phyloP scores from a whole-genome alignment of 1,139 yeast genomes.

The Blastobotrys serpentis region DNA sequence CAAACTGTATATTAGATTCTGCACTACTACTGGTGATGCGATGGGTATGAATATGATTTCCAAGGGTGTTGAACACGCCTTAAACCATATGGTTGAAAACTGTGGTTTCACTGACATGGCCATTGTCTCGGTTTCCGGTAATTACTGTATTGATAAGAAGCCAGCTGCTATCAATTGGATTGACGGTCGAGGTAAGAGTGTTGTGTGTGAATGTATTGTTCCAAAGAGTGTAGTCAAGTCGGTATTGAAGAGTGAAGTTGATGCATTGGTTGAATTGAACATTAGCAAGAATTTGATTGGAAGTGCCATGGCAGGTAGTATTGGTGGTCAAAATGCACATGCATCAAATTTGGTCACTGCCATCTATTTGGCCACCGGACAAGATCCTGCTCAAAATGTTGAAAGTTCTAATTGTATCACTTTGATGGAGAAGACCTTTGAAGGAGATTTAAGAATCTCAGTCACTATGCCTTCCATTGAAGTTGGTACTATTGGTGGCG shows the following conservation, averaged over 20 bases:
- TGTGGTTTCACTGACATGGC: slow-evolving; percentile 95
- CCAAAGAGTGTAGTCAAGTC: slow-evolving; percentile 77
- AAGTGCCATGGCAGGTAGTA: slow-evolving; percentile 97
- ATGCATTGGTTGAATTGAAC: slow-evolving; percentile 87
- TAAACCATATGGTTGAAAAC: slow-evolving; percentile 80
- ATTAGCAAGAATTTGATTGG: slow-evolving; percentile 88
- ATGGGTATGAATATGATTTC: slow-evolving; percentile 99
- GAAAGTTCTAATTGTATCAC: slow-evolving; percentile 98
- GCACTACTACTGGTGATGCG: slow-evolving; percentile 98
- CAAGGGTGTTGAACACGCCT: slow-evolving; percentile 89
- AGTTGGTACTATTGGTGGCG: slow-evolving; percentile 99
- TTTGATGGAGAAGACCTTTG: slow-evolving; percentile 72
- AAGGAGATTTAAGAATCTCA: slow-evolving; percentile 82
- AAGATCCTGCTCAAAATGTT: slow-evolving; percentile 98
- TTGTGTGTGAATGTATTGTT: slow-evolving; percentile 94
- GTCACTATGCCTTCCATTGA: slow-evolving; percentile 99
- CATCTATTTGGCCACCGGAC: slow-evolving; percentile 90
- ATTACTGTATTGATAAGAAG: slow-evolving; percentile 95
- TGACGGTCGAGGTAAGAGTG: slow-evolving; percentile 97
- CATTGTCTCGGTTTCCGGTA: slow-evolving; percentile 90
- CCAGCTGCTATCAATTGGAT: slow-evolving; percentile 99
- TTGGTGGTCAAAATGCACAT: slow-evolving; percentile 98
- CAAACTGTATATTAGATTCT: slow-evolving; percentile 80
- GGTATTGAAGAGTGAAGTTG: slow-evolving; percentile 88
- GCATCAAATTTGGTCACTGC: slow-evolving; percentile 97